Evolutionary conservation across 2,329 filamentous ascomycete genomes (phyloP).

Genomic region (Microsporum audouinii): DNA sequence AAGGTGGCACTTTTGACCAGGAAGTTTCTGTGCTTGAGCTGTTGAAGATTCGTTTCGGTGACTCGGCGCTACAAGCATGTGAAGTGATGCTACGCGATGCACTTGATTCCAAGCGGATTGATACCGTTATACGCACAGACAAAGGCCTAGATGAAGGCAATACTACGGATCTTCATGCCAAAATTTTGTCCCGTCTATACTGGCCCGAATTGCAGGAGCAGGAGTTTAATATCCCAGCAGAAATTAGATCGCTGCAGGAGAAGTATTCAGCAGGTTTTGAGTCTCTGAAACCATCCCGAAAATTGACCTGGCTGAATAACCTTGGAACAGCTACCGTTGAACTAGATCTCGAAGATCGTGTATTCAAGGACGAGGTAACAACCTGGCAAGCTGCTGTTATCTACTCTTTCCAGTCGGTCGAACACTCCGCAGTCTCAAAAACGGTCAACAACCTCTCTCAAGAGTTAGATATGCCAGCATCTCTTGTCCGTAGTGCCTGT

Average conservation of each 20-base stretch:
- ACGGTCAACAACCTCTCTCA: conserved; percentile 36
- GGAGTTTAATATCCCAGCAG: conserved; percentile 35
- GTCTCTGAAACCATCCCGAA: conserved; percentile 67
- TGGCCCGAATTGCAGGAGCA: conserved; percentile 69
- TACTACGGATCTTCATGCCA: conserved; percentile 48
- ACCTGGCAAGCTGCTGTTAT: conserved; percentile 85
- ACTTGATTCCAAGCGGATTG: conserved; percentile 65
- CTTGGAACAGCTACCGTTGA: conserved; percentile 70
- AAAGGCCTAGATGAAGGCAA: conserved; percentile 29
- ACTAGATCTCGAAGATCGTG: conserved; percentile 71
- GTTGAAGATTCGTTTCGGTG: conserved; percentile 79
- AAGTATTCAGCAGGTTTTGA: conserved; percentile 68
- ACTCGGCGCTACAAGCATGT: conserved; percentile 74
- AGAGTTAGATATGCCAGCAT: conserved; percentile 43
- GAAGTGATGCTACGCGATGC: conserved; percentile 97
- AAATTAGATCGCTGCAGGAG: conserved; percentile 47
- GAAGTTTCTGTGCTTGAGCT: conserved; percentile 75
- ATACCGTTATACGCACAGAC: conserved; percentile 52
- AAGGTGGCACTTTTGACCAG: conserved; percentile 60
- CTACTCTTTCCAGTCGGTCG: conserved; percentile 58
- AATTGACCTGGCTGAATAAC: conserved; percentile 77
- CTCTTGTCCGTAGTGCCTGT: conserved; percentile 48
- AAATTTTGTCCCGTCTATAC: conserved; percentile 83
- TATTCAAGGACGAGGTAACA: conserved; percentile 56
- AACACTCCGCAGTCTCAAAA: conserved; percentile 29